Conservation (phyloP, 2,329 filamentous ascomycete species). For the Cladophialophora chaetospira region DNA sequence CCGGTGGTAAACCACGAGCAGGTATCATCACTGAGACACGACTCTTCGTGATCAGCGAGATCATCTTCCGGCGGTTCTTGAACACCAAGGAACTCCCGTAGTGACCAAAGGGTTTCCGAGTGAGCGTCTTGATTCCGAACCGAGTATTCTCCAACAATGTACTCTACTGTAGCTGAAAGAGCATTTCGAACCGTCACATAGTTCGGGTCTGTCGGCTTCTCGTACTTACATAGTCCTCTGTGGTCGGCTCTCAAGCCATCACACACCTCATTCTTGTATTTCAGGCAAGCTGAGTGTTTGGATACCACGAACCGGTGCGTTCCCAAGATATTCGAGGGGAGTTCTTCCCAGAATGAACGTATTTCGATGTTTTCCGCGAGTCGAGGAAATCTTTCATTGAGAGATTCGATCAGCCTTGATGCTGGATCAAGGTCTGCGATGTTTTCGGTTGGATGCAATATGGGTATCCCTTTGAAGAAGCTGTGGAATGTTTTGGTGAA, state of each 20-base stretch:
- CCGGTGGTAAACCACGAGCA: too few relatives aligned
- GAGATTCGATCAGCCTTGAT: too few relatives aligned
- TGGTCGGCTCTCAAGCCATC: conserved; percentile 41
- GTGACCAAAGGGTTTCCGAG: too few relatives aligned
- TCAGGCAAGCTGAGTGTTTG: conserved; percentile 39
- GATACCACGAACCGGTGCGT: conserved; percentile 40
- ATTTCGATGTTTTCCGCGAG: too few relatives aligned
- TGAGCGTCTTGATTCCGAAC: too few relatives aligned
- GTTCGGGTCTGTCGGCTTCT: conserved; percentile 37
- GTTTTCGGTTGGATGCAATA: too few relatives aligned
- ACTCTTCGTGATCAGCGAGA: conserved; percentile 1
- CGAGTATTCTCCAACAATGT: background rate
- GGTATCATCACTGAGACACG: too few relatives aligned
- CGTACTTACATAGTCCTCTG: conserved; percentile 42
- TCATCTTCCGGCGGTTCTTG: background rate
- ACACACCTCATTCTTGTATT: conserved; percentile 36
- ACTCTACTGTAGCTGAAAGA: conserved; percentile 34
- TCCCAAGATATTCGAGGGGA: too few relatives aligned
- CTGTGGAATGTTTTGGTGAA: background rate
- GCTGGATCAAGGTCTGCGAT: too few relatives aligned
- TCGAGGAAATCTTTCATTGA: too few relatives aligned
- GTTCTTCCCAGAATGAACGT: too few relatives aligned
- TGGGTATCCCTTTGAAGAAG: too few relatives aligned
- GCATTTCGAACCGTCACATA: conserved; percentile 40
- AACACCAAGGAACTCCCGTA: background rate